These are phyloP conservation scores for Debaryomyces prosopidis DNA, from an alignment of 805 yeast species.

Conservation along the genomic window DNA sequence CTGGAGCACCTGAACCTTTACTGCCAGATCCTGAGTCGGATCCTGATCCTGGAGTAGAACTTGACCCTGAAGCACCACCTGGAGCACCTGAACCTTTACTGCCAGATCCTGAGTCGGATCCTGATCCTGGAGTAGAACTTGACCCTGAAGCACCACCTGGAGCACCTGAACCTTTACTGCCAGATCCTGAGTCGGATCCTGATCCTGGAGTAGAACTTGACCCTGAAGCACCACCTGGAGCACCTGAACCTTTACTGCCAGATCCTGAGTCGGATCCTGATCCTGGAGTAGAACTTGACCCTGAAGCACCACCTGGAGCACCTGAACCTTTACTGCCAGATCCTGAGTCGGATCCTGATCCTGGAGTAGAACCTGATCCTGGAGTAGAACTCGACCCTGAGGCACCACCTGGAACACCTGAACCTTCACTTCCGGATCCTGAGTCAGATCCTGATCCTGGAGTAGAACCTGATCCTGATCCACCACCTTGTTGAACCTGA, in stretches of 20 bases:
- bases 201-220: no score
- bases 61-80: not conserved
- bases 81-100: no score
- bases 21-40: not conserved
- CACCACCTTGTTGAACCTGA: constrained; percentile 39
- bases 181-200: constrained; percentile 1
- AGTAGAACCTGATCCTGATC: not conserved
- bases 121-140: constrained; percentile 26
- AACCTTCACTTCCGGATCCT: not conserved
- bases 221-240: not conserved
- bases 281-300: not conserved
- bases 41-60: not conserved
- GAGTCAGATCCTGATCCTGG: not conserved
- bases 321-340: not conserved
- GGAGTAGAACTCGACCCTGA: constrained; percentile 11
- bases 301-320: not conserved
- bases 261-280: not conserved
- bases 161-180: not conserved
- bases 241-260: not conserved
- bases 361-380: not conserved
- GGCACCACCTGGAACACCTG: constrained; percentile 20
- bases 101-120: not conserved
- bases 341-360: not conserved
- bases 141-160: not conserved
- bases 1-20: not conserved